Evolutionary conservation across 768 basidiomycete species (phyloP).

Genomic region (Lentinula aciculospora): DNA sequence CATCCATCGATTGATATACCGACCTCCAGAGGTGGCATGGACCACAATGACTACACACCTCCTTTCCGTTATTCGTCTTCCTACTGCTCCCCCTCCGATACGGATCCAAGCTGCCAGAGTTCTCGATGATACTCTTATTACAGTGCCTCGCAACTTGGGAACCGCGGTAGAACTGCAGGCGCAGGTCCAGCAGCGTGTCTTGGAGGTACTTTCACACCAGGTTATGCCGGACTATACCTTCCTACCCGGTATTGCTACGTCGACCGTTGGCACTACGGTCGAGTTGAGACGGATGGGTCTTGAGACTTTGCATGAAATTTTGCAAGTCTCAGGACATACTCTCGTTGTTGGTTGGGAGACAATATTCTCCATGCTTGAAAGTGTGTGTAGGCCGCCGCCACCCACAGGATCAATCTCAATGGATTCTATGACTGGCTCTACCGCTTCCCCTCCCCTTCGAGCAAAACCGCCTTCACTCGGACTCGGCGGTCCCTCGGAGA

Average conservation of each 20-base stretch:
- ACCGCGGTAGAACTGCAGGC: constrained; percentile 58
- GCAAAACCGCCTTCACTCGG: constrained; percentile 42
- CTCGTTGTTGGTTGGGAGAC: constrained; percentile 90
- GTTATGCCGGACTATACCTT: constrained; percentile 45
- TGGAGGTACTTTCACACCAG: constrained; percentile 82
- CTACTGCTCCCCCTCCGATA: constrained; percentile 67
- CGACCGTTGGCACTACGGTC: constrained; percentile 43
- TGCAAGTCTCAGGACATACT: constrained; percentile 89
- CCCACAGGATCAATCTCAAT: constrained; percentile 28
- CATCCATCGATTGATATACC: constrained; percentile 80
- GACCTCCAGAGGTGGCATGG: constrained; percentile 84
- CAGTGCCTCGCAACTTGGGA: constrained; percentile 64
- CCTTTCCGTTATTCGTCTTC: constrained; percentile 66
- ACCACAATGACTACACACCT: constrained; percentile 75
- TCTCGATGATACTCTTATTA: constrained; percentile 75
- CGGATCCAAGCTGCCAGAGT: constrained; percentile 87
- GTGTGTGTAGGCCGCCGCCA: constrained; percentile 66
- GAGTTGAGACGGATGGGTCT: constrained; percentile 87
- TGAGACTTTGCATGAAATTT: constrained; percentile 83
- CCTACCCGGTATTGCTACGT: constrained; percentile 13
- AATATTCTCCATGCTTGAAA: constrained; percentile 88
- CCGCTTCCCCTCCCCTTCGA: constrained; percentile 11
- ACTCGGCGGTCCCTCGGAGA: constrained; percentile 56
- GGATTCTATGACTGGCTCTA: constrained; percentile 34
- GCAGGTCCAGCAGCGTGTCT: constrained; percentile 72